These are phyloP conservation scores for Quercus wislizeni DNA, from an alignment of 306 rosid species.

Conservation along the genomic window DNA sequence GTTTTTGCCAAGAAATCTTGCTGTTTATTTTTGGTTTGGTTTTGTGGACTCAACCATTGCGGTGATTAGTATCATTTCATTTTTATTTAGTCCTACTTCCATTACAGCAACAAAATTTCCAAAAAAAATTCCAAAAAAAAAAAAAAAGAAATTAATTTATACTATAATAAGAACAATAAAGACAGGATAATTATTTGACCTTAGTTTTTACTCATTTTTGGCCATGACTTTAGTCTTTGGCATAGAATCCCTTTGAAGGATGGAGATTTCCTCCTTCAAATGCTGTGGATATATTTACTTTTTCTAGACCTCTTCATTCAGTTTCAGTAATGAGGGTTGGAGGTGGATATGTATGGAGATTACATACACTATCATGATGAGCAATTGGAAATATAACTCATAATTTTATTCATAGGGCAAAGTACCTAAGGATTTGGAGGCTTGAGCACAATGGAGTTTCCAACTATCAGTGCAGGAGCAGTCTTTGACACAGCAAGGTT, in stretches of 20 bases:
- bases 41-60: too few species aligned
- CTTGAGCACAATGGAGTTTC: constrained; percentile 94
- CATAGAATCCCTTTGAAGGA: not conserved
- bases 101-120: too few species aligned
- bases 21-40: too few species aligned
- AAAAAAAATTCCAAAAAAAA: too few species aligned
- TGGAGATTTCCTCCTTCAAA: not conserved
- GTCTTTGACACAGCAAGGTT: constrained; percentile 98
- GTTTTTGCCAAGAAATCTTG: too few species aligned
- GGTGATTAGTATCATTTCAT: too few species aligned
- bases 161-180: too few species aligned
- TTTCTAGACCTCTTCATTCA: not conserved
- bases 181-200: not conserved
- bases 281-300: too few species aligned
- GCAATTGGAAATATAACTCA: not conserved
- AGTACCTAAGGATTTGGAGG: constrained; percentile 93
- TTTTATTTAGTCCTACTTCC: too few species aligned
- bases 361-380: too few species aligned
- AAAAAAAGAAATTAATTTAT: too few species aligned
- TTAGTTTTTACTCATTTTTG: not conserved
- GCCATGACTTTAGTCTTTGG: not conserved
- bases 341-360: not conserved
- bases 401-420: not conserved
- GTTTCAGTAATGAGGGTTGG: not conserved
- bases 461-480: constrained; percentile 93